Evolutionary conservation across 1,284 basidiomycete genomes (phyloP), one percentile per base, ranked within the genome.

Genomic region (Papiliotrema nemorosa): DNA sequence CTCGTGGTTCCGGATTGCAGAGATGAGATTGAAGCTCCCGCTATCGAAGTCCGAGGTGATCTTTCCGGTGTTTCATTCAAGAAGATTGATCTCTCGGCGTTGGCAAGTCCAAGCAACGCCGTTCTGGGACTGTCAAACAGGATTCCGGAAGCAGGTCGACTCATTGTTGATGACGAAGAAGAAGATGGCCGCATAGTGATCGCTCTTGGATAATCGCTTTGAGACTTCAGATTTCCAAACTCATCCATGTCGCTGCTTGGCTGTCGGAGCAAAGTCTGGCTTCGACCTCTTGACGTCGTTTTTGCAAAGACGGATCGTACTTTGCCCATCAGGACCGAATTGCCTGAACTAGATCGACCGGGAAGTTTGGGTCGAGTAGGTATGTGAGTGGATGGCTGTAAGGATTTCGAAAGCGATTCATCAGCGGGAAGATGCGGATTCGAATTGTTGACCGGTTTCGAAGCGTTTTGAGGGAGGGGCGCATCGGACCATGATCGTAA

Each of bases 301-400:
- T 62, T 63, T 3, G 56, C 45, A 33, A 74, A 68, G 10, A 71
- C 69, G 13, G 50, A 66, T 37, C 64, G 62, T 53, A 72, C 65
- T 38, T 64, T 55, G 38, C 58, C 64, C 9, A 73, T 52, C 27
- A 72, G 64, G 3, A 55, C 64, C 5, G 70, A 70, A 26, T 63
- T 70, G 27, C 60, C 62, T 6, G 72, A 73, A 45, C 60, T 64
- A 1, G 67, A 59, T 18, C 72, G 44, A 16, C 52, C 53, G 5
- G 59, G 65, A 18, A 72, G 36, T 31, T 48, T 58, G 5, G 69
- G 67, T 26, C 67, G 55, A 37, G 44, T 26, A 2, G 53, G 57
- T 10, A 48, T 53, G 12, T 43, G 35, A 16, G 57, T 55, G 10
- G 61, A 52, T 7, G 51, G 20, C n/a, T 54, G 48, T 2, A 58